phyloP scores from a whole-genome alignment of 768 basidiomycete species.

The Auricularia heimuer region DNA sequence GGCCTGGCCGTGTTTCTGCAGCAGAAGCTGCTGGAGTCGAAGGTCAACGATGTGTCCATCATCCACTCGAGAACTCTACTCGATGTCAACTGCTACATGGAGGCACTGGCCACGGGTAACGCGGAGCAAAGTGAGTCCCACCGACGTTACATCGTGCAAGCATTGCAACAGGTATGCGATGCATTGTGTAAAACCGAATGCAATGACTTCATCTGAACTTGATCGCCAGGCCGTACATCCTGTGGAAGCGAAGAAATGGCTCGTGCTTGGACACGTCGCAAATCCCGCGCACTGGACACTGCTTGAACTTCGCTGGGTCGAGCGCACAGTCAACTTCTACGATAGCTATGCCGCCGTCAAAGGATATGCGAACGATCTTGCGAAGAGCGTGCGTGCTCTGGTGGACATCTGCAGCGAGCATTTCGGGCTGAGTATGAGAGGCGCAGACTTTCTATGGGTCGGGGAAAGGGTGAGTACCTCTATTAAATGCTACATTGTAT shows the following conservation, averaged over 20 bases:
- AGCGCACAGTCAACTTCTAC: not conserved
- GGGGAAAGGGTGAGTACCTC: not conserved
- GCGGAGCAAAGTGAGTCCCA: no score
- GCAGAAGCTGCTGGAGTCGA: not conserved
- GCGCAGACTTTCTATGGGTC: not conserved
- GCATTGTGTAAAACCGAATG: not conserved
- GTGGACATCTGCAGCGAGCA: not conserved
- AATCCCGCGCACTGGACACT: not conserved
- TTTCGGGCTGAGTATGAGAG: not conserved
- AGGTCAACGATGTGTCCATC: not conserved
- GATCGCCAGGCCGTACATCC: not conserved
- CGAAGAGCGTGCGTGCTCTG: not conserved
- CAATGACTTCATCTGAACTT: not conserved
- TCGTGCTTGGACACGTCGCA: not conserved
- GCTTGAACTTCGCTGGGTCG: not conserved
- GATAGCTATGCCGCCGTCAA: not conserved
- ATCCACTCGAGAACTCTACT: not conserved
- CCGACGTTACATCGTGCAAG: no score
- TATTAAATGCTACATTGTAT: not conserved
- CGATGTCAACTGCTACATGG: not conserved
- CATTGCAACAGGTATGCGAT: no score
- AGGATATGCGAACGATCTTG: not conserved
- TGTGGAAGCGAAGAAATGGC: not conserved
- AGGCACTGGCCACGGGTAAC: no score
- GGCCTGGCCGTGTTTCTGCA: not conserved